Base-by-base conservation (phyloP, 345 rosid species). In the Durio zibethinus region DNA sequence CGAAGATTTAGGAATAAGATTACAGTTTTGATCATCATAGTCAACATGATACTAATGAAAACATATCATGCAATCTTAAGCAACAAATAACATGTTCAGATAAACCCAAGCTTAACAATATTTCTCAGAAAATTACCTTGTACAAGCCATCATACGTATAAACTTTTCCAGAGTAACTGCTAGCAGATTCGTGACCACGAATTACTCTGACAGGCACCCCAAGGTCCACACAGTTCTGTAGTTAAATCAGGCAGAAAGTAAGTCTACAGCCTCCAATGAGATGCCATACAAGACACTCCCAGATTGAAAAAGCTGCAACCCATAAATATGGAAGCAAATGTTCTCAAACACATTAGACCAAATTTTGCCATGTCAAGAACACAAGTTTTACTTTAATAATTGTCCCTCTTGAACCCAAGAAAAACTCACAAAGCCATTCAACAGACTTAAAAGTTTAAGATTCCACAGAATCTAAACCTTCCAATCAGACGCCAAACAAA, bases 61-160 rank as follows among this genome's bases (percentile, higher is more conserved):
- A 72, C 40, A 72, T 20, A 72, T 52, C 16, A 20, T 52, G 75
- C 75, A 72, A 72, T 29, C 43, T 20, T 52, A n/a, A 71, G 43
- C 45, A 20, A 9, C 42, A 71, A 70, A 71, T 48, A 50, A 52
- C 36, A 50, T 52, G 73, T 25, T 59, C n/a, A n/a, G 5, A 50
- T 18, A 52, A 33, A 33, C 1, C 40, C 18, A 72, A 33, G n/a
- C 31, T 72, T 33, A 75, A 63, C 9, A 36, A 48, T 31, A 35
- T 2, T 25, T 35, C 50, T 73, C 2, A 67, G 25, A 42, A 31
- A 23, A 65, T 53, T 80, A 93, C 99, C 97, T 87, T 81, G 85
- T 96, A 96, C 82, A 96, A 82, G 48, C 99, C 99, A 85, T 96
- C 99, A 61, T 96, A 96, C 15, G 97, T 91, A 80, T 92, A 96